Conservation (phyloP, 2,329 filamentous ascomycete genomes). For the Colletotrichum siamense region DNA sequence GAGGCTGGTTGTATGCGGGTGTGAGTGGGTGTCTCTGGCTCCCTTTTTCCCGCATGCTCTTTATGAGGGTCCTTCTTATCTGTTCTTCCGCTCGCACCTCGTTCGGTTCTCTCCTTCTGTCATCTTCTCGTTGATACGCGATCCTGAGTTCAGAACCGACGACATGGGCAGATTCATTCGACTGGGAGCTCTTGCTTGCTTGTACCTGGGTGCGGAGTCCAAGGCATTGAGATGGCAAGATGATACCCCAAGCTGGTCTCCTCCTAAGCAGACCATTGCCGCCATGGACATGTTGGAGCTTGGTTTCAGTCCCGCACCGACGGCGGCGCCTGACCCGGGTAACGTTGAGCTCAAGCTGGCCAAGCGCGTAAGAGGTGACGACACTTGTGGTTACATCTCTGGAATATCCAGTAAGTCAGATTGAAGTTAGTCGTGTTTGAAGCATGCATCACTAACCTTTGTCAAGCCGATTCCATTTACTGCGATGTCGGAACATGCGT, state of each 20-base stretch:
- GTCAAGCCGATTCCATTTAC: constrained; percentile 28
- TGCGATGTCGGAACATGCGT: constrained; percentile 32
- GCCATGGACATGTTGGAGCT: constrained; percentile 25
- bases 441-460: not conserved
- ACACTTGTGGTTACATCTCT: constrained; percentile 37
- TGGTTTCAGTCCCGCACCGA: constrained; percentile 17
- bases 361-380: constrained; percentile 29
- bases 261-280: constrained; percentile 29
- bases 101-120: not conserved
- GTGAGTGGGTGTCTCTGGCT: not conserved
- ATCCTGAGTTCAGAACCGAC: not conserved
- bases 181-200: constrained; percentile 26
- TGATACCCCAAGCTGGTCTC: constrained; percentile 27
- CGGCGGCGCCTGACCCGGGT: constrained; percentile 24
- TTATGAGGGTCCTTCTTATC: not conserved
- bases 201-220: constrained; percentile 22
- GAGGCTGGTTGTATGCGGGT: not conserved
- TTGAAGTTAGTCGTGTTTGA: no score
- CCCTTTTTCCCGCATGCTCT: not conserved
- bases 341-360: constrained; percentile 15
- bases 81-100: not conserved
- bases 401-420: constrained; percentile 27
- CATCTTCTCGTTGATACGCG: not conserved
- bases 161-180: constrained; percentile 27
- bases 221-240: constrained; percentile 30